Base-by-base conservation (phyloP, 495 filamentous ascomycete genomes). In the Haplographium delicatum region DNA sequence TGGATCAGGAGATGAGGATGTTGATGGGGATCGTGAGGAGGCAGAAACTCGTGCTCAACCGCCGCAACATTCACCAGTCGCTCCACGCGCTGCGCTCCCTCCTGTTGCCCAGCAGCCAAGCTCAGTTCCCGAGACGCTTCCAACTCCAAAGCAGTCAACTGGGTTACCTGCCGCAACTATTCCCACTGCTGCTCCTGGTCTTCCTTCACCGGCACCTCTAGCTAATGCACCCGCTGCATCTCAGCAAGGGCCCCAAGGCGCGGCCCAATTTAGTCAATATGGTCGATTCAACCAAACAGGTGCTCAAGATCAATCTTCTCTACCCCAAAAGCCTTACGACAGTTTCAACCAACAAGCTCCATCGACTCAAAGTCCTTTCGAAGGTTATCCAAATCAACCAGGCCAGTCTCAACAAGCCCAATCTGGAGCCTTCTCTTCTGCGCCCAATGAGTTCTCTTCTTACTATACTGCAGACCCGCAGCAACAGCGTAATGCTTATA, bases 41-140 rank as follows among this genome's bases (percentile, higher is more conserved):
- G 80, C 91, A 28, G 94, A 96, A 70, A 96, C 93, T 51, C 83
- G 93, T 56, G 82, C 89, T 59, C 91, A 96, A 62, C 93, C 93
- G 49, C 91, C 91, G 31, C 87, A 93, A 57, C 88, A 94, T 61
- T 96, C 94, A 3, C 93, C 94, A 10, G 82, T 91, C 51, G 82
- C 91, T n/a, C 94, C 93, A 46, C 78, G 90, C 61, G 85, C 94
- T 51, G 83, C 93, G n/a, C 73, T 96, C 22, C 91, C 94, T 56
- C 94, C 93, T 24, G 79, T 80, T 1, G 56, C 70, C 19, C 59
- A 58, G 23, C 76, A 79, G 48, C 64, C 75, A 13, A 58, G 80
- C 49, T 61, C 82, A 40, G 71, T 77, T 46, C 70, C 76, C 3
- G 87, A 91, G 45, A 59, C 78, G 16, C 72, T 83, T 53, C 71